Base-by-base conservation (phyloP, 139 green algal species). In the Raphidocelis subcapitata region DNA sequence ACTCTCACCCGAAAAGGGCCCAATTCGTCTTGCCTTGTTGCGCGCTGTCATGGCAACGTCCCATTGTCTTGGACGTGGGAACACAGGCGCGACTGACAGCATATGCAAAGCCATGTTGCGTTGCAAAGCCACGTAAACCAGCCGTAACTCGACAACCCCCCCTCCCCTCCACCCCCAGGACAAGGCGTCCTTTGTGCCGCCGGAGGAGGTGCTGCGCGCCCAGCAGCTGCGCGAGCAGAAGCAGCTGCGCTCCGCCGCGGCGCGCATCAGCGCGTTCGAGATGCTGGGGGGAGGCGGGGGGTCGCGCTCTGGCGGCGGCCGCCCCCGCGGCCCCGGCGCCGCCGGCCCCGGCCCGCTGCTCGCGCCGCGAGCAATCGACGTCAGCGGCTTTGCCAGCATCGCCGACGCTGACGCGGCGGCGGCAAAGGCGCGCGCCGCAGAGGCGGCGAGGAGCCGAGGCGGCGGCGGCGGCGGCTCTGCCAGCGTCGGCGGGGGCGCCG, bases 151-250 rank as follows among this genome's bases (percentile, higher is more conserved):
- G 54, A 8, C 18, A 14, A n/a, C n/a, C n/a, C n/a, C n/a, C n/a
- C n/a, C n/a, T n/a, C n/a, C n/a, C n/a, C n/a, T n/a, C n/a, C n/a
- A n/a, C n/a, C 28, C 52, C 12, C 73, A 84, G 78, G 78, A 87
- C 26, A 87, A 87, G 62, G 78, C 64, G 46, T 68, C 56, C 51
- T 73, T 87, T 37, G 41, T 47, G 59, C 46, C 37, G 1, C 73
- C 72, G 3, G 18, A 14, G 59, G 57, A 29, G 49, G 46, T 70
- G 70, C 70, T 47, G 57, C 63, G 35, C 1, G 37, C 20, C 10
- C 29, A 44, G 10, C 51, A 62, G 56, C 37, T 23, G 69, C 56
- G 29, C 32, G 31, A 28, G 24, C 15, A 18, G 26, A 49, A 67
- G 37, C 62, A 37, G 51, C 33, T 23, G 35, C 65, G 54, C 24